Evolutionary conservation across 192 early-diverging fungal species (phyloP).

Genomic region (Rhizophagus clarus): DNA sequence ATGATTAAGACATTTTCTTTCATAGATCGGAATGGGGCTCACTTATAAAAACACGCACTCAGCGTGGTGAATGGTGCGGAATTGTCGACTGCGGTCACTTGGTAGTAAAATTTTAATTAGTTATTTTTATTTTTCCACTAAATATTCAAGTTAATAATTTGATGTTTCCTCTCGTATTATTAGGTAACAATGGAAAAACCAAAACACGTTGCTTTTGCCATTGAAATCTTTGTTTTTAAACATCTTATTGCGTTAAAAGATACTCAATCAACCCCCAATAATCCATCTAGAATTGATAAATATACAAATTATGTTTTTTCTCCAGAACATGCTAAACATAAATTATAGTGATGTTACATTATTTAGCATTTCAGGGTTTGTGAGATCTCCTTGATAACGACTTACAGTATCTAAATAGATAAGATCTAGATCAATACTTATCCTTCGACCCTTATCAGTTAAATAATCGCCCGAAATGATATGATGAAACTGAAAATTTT

Average conservation of each 20-base stretch:
- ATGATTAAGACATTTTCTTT: neutral
- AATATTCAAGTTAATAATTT: neutral
- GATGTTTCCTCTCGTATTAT: neutral
- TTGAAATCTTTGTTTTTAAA: neutral
- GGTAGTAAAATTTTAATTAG: neutral
- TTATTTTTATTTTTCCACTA: neutral
- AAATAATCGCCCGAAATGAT: too few relatives aligned
- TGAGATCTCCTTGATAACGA: neutral
- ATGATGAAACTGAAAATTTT: too few relatives aligned
- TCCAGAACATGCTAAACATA: too few relatives aligned
- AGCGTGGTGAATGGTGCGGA: neutral
- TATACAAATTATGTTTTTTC: neutral
- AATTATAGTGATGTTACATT: too few relatives aligned
- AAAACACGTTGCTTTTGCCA: neutral
- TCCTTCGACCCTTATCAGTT: too few relatives aligned
- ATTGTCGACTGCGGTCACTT: neutral
- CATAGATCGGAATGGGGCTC: neutral
- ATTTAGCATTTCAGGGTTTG: too few relatives aligned
- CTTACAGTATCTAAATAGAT: too few relatives aligned
- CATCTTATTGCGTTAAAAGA: neutral
- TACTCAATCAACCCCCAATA: neutral
- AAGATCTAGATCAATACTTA: too few relatives aligned
- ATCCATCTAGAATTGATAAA: neutral
- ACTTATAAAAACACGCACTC: neutral
- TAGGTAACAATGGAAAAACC: constrained; percentile 16